Evolutionary conservation across 345 rosid species (phyloP).

Genomic region (Linum lewisii): DNA sequence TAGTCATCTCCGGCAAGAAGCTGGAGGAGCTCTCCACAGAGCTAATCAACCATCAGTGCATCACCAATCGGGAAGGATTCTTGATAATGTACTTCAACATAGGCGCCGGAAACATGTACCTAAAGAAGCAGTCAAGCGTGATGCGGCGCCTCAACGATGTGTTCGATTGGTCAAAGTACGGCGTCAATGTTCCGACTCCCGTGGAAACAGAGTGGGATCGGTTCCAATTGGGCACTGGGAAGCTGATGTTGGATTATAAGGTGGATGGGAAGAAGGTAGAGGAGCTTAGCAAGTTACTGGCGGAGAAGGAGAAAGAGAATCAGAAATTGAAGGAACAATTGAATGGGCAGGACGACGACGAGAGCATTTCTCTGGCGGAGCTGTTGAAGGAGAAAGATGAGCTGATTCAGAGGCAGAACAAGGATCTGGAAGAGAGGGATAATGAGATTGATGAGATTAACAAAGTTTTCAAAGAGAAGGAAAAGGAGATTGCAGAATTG

Average conservation of each 20-base stretch:
- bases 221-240: neutral
- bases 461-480: neutral
- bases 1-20: neutral
- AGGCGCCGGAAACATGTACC: neutral
- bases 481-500: neutral
- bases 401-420: neutral
- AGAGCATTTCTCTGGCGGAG: neutral
- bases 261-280: neutral
- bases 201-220: neutral
- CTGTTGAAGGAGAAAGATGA: neutral
- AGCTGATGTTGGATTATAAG: neutral
- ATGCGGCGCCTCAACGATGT: neutral
- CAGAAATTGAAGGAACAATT: neutral
- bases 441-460: neutral
- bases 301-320: neutral
- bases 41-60: neutral
- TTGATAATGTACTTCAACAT: neutral
- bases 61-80: neutral
- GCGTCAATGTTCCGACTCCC: neutral
- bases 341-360: neutral
- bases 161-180: neutral
- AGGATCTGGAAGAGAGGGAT: neutral
- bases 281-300: neutral
- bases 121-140: neutral
- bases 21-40: neutral